phyloP scores from a whole-genome alignment of 2,329 filamentous ascomycete species.

The Trichoderma oligosporum region DNA sequence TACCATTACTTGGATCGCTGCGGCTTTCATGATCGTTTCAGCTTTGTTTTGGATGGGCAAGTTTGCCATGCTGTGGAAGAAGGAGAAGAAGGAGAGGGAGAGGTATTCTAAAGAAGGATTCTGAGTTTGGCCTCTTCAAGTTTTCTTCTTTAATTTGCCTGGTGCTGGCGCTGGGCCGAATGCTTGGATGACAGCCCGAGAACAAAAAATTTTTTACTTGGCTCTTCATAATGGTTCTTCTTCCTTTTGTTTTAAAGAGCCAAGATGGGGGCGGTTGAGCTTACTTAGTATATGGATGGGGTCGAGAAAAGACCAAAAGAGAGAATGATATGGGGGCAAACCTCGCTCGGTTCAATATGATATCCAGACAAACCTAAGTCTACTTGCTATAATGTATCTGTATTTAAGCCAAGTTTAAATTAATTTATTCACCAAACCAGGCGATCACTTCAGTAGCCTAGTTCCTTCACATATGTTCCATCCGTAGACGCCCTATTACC shows the following conservation, averaged over 20 bases:
- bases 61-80: constrained; percentile 27
- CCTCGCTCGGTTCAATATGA: no score
- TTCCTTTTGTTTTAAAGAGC: constrained; percentile 1
- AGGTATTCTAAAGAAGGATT: constrained; percentile 30
- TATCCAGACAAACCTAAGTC: no score
- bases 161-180: constrained; percentile 13
- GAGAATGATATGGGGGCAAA: background rate
- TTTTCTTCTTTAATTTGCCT: background rate
- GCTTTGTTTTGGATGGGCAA: constrained; percentile 41
- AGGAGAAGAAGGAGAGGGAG: constrained; percentile 22
- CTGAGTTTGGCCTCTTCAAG: constrained; percentile 15
- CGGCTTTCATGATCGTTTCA: constrained; percentile 41
- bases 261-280: no score
- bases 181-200: background rate
- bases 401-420: background rate
- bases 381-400: no score
- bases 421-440: no score
- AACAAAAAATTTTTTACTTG: background rate
- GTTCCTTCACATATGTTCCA: no score
- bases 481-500: no score
- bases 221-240: background rate
- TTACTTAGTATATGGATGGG: background rate
- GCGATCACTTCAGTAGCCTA: no score
- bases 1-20: constrained; percentile 45
- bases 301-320: background rate